Evolutionary conservation across 192 early-diverging fungal species (phyloP), one percentile per base, ranked within the genome.

Genomic region (Dimargaris cristalligena): DNA sequence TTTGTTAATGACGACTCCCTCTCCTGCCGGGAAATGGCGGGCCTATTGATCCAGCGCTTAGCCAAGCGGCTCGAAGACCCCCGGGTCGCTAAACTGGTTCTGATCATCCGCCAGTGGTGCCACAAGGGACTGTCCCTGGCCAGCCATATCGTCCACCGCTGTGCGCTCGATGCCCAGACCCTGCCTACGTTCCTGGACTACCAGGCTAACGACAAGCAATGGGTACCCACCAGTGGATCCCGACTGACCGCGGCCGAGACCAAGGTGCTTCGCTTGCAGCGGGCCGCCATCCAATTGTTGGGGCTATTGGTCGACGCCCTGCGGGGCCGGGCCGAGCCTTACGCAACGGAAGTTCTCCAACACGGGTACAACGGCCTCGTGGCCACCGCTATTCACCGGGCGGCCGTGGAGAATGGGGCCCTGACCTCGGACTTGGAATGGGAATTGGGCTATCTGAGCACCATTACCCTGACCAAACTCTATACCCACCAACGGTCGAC

Each of bases 1-100:
- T 75, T 97, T 1, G 81, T 91, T 18, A 91, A 92, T 52, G 97
- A 99, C 60, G 91, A 94, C 28, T 87, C 87, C n/a, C 62, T 80
- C 25, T 87, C 92, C 63, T 97, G 94, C 61, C 77, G 92, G 28
- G 85, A 89, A 71, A 91, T 94, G 83, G 77, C 90, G 0, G 84
- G 80, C 14, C 68, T 68, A 8, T 62, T 97, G 56, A 78, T 94
- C 58, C 82, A 85, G 31, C 52, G 59, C 4, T 70, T 97, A 0
- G 56, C 94, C 13, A 56, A 64, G 28, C 74, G 86, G 30, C 77
- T 85, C 62, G 78, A 82, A 59, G 72, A 71, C 25, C 65, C 67
- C 11, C 74, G 77, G 20, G 59, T 85, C 35, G 71, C 77, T 41
- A 41, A n/a, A n/a, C n/a, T n/a, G n/a, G n/a, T n/a, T n/a, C n/a